A percentile compares a stretch with the other conserved stretches of the same genome.
Conservation (phyloP, 768 basidiomycete genomes). For the Pulveroboletus ravenelii region DNA sequence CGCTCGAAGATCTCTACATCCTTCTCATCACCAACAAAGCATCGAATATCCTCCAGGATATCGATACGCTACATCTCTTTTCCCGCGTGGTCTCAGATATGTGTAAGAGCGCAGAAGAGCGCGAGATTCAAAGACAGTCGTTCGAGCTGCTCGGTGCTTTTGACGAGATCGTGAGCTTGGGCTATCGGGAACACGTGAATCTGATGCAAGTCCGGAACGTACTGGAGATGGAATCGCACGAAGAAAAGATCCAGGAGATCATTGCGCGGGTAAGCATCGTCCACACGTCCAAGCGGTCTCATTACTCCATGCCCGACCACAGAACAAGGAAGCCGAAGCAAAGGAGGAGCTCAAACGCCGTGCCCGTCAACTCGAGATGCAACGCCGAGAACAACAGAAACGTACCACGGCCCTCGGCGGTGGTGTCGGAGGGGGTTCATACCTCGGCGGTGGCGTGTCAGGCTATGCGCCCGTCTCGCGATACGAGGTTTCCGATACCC, state of each 20-base stretch:
- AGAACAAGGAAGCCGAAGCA: constrained; percentile 99
- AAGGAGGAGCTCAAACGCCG: constrained; percentile 98
- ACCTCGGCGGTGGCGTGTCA: constrained; percentile 61
- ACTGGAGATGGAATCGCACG: constrained; percentile 87
- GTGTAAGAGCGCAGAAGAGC: constrained; percentile 80
- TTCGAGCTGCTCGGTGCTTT: constrained; percentile 95
- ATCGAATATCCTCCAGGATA: constrained; percentile 98
- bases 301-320: neutral
- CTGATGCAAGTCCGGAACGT: constrained; percentile 74
- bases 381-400: constrained; percentile 88
- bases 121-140: constrained; percentile 83
- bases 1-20: constrained; percentile 94
- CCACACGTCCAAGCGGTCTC: neutral
- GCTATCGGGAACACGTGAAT: constrained; percentile 76
- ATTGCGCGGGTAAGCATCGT: constrained; percentile 72
- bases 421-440: constrained; percentile 45
- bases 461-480: constrained; percentile 72
- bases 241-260: constrained; percentile 96
- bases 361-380: constrained; percentile 97
- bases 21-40: constrained; percentile 97
- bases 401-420: constrained; percentile 52
- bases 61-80: constrained; percentile 92
- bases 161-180: constrained; percentile 92
- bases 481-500: constrained; percentile 61
- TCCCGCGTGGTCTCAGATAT: constrained; percentile 91